phyloP scores from a whole-genome alignment of 164 flowering plant genomes.

The Saururus chinensis region DNA sequence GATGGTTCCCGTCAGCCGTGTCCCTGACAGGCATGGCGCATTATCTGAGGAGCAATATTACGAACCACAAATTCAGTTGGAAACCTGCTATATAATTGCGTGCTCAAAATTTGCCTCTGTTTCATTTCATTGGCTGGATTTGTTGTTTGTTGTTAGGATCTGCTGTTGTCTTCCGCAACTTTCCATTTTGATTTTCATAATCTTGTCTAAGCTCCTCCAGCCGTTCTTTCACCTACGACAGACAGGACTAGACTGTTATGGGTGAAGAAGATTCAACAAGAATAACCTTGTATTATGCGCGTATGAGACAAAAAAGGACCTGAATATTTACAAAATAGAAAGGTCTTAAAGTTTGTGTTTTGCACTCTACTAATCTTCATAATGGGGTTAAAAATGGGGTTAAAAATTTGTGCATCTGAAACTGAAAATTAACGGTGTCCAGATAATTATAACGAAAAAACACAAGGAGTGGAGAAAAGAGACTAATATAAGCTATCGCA shows the following conservation, averaged over 20 bases:
- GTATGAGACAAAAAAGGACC: not conserved
- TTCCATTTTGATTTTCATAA: slow-evolving; percentile 13
- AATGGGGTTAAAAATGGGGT: not conserved
- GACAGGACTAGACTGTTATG: too few species aligned
- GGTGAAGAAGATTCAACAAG: not conserved
- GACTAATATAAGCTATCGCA: too few species aligned
- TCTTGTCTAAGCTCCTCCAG: slow-evolving; percentile 25
- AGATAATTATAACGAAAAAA: too few species aligned
- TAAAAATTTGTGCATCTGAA: too few species aligned
- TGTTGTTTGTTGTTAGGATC: slow-evolving; percentile 13
- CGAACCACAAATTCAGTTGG: too few species aligned
- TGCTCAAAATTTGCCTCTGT: slow-evolving; percentile 2
- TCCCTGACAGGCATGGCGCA: too few species aligned
- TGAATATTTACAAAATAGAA: not conserved
- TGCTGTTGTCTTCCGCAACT: slow-evolving; percentile 8
- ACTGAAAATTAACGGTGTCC: too few species aligned
- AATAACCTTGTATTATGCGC: not conserved
- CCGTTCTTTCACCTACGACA: slow-evolving; percentile 16
- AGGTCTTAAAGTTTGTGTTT: not conserved
- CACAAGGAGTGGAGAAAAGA: too few species aligned
- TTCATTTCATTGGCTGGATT: slow-evolving; percentile 3
- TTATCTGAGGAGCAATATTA: too few species aligned
- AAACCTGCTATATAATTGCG: too few species aligned
- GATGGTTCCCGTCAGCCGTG: too few species aligned
- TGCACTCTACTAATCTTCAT: not conserved